phyloP scores from a whole-genome alignment of 306 rosid genomes.

The Casuarina cunninghamiana region DNA sequence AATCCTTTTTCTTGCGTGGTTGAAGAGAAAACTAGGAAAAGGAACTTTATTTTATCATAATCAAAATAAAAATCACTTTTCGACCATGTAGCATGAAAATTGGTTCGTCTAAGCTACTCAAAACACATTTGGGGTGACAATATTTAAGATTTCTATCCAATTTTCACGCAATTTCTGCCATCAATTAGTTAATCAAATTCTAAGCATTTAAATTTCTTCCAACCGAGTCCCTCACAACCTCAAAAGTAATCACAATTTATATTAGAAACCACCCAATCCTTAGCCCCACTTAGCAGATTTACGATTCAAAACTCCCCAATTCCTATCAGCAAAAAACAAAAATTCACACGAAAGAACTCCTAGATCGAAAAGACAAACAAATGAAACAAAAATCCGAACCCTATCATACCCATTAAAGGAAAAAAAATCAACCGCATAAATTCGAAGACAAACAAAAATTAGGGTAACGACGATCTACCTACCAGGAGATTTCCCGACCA shows the following conservation, averaged over 20 bases:
- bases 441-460: not conserved
- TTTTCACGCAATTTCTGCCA: not conserved
- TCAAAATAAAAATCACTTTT: not conserved
- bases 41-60: too few species aligned
- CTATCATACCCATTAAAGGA: not conserved
- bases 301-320: not conserved
- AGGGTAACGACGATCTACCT: not conserved
- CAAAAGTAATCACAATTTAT: not conserved
- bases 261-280: not conserved
- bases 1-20: too few species aligned
- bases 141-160: too few species aligned
- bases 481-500: not conserved
- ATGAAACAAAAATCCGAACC: not conserved
- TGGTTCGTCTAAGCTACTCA: not conserved
- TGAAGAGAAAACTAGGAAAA: too few species aligned
- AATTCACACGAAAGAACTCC: not conserved
- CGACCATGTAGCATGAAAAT: not conserved
- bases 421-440: not conserved
- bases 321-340: not conserved
- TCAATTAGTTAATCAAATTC: not conserved
- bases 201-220: not conserved
- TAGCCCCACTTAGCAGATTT: not conserved
- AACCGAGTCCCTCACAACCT: not conserved
- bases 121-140: not conserved
- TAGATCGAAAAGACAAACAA: not conserved